Base-by-base conservation (phyloP, 257 asterid genomes). In the Cynanchum wilfordii region DNA sequence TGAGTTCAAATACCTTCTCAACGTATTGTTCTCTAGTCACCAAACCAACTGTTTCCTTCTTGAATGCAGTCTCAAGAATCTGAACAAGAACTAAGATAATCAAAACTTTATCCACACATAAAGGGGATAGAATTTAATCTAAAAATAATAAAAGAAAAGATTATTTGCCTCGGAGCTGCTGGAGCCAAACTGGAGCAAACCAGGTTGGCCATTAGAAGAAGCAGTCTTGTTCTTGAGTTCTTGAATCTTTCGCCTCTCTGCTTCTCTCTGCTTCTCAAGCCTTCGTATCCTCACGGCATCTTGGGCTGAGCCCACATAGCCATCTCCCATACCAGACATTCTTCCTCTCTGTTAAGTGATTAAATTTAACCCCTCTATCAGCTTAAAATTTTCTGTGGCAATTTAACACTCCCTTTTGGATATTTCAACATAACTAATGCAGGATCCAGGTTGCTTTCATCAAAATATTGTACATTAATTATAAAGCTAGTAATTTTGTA, bases 251-350 rank as follows among this genome's bases (percentile, higher is more conserved):
- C 89, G 89, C 79, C 98, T 90, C 89, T 95, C 99, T 15, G 98
- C 98, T 81, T 95, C 98, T 80, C 99, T 82, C 85, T 95, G 98
- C 89, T 95, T 95, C 87, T 95, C 97, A 73, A 95, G 85, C 82
- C 99, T 88, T 44, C 99, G 91, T 75, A 95, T 95, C 55, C 98
- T 87, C 66, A 90, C 98, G 62, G 87, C 90, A 79, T 95, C 98
- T 81, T 92, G 99, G 83, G 97, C 97, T 57, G 97, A 87, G 70
- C 99, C 99, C 71, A 92, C 99, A 76, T 95, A 95, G 12, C 99
- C 99, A 73, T 95, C 99, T 55, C 99, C 99, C 99, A 95, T 95
- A 1, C 98, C 99, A 84, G 99, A 87, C 99, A 92, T 92, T 81
- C 29, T 56, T 22, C 16, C 62, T 56, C 15, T 29, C 62, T 56